phyloP scores from a whole-genome alignment of 2,329 filamentous ascomycete species.

The Aspergillus ruber region DNA sequence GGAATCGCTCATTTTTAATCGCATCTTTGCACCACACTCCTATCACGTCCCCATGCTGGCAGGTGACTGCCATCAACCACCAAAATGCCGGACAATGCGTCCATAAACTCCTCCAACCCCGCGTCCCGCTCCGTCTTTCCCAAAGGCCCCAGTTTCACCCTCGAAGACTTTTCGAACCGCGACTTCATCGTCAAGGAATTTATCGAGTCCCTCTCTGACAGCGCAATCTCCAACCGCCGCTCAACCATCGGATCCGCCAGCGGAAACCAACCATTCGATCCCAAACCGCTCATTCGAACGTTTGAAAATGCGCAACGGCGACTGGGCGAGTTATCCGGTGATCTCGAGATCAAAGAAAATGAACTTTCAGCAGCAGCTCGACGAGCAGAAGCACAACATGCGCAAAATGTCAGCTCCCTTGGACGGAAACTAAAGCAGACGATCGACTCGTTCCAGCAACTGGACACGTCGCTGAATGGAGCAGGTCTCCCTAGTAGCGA shows the following conservation, averaged over 20 bases:
- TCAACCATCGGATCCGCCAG: conserved; percentile 52
- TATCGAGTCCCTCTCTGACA: conserved; percentile 85
- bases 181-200: conserved; percentile 99
- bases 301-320: conserved; percentile 66
- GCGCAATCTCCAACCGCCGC: conserved; percentile 67
- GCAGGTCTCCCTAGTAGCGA: conserved; percentile 34
- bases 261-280: conserved; percentile 64
- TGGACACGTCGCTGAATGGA: conserved; percentile 75
- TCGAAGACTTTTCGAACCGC: conserved; percentile 80
- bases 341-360: conserved; percentile 83
- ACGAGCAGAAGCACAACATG: conserved; percentile 84
- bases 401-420: conserved; percentile 79
- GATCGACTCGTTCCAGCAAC: conserved; percentile 81
- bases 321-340: conserved; percentile 56
- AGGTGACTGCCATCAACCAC: conserved; percentile 4
- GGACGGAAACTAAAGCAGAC: conserved; percentile 86
- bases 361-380: conserved; percentile 85
- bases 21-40: not conserved
- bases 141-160: conserved; percentile 72
- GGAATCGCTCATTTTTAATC: not conserved
- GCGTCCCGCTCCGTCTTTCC: conserved; percentile 65
- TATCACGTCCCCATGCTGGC: conserved; percentile 5
- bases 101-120: conserved; percentile 34
- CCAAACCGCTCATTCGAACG: conserved; percentile 90
- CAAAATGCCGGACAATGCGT: conserved; percentile 35